Base-by-base conservation (phyloP, 2,329 filamentous ascomycete genomes). In the Clonostachys rosea region DNA sequence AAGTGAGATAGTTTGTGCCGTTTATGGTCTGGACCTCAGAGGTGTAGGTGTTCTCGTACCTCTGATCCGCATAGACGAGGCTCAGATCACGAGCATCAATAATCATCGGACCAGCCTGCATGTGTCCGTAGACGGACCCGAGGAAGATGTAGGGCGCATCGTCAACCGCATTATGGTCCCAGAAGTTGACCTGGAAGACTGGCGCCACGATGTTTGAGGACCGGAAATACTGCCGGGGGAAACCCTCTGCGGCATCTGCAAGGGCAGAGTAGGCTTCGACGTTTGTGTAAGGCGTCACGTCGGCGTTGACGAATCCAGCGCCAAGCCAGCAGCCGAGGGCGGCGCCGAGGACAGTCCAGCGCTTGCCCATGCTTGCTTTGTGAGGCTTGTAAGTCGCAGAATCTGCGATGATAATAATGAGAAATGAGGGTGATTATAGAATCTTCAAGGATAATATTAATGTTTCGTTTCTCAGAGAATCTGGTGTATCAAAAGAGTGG, bases 61-160 rank as follows among this genome's bases (percentile, higher is more conserved):
- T 51, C 47, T 63, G 62, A 39, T 68, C 60, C 46, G 64, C 64
- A 48, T 68, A 69, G 3, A 69, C 59, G 4, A 69, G 60, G 40
- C 62, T 66, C 18, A 69, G 57, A 43, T 69, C 66, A 20, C 54
- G 52, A 18, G 58, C 56, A 44, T 60, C 58, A 43, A 66, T 54
- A 33, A 69, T 67, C 55, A 67, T 59, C 17, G 66, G 65, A 11
- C 60, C 62, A 12, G 18, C 34, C 20, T 42, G 54, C 40, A 54
- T 53, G 13, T 49, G 37, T 18, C 47, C 52, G 40, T 54, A 62
- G 39, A 49, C 53, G 40, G 53, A 53, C 18, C 59, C 60, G 20
- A 68, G 47, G 50, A 68, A 68, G 41, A 69, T 59, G 51, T 62
- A 62, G 1, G 53, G 54, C 10, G 61, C 55, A 14, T 58, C 49